These are phyloP conservation scores for Salvia rosmarinus DNA, from an alignment of 257 asterid genomes.

Conservation along the genomic window DNA sequence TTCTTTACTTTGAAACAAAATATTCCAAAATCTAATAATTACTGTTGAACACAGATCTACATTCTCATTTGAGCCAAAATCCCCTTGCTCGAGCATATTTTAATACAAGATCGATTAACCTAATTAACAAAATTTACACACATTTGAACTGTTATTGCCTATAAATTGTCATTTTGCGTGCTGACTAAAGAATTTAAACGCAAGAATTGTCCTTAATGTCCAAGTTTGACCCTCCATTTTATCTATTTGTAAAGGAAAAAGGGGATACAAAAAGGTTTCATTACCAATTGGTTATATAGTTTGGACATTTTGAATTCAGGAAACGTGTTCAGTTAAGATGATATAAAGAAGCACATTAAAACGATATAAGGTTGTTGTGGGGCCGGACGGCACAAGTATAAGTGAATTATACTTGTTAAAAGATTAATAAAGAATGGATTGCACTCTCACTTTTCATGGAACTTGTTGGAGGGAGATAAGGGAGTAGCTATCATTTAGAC, in stretches of 20 bases:
- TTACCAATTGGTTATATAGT: too few relatives aligned
- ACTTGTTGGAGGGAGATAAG: too few relatives aligned
- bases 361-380: too few relatives aligned
- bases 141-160: not conserved
- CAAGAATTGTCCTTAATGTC: not conserved
- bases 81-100: not conserved
- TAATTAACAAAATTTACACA: constrained; percentile 1
- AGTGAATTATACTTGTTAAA: too few relatives aligned
- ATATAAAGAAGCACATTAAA: too few relatives aligned
- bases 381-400: too few relatives aligned
- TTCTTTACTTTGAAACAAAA: not conserved
- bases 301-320: too few relatives aligned
- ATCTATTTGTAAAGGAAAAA: not conserved
- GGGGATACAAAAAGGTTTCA: too few relatives aligned
- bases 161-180: constrained; percentile 15
- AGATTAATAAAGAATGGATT: too few relatives aligned
- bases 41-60: not conserved
- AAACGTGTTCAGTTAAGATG: too few relatives aligned
- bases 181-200: constrained; percentile 1
- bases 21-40: not conserved
- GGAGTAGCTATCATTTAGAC: too few relatives aligned
- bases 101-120: not conserved
- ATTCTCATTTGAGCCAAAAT: not conserved
- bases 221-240: constrained; percentile 19
- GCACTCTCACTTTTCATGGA: too few relatives aligned